Conservation (phyloP, 768 basidiomycete genomes). For the Tulasnella sp. region DNA sequence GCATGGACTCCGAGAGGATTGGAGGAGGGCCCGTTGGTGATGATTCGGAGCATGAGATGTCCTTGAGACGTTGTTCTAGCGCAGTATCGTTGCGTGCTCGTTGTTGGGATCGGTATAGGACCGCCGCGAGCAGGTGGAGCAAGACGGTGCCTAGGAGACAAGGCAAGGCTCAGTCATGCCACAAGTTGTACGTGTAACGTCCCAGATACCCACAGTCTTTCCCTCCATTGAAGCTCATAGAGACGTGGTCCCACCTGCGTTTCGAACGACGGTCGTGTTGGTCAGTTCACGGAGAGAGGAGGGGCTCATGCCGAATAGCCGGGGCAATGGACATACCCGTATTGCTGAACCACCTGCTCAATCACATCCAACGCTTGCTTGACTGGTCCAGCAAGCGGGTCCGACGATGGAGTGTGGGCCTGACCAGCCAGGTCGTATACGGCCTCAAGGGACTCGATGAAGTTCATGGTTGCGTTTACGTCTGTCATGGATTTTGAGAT, state of each 20-base stretch:
- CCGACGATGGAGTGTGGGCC: background rate
- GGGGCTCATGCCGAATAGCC: slow-evolving; percentile 15
- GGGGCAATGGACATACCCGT: slow-evolving; percentile 61
- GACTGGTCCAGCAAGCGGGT: slow-evolving; percentile 38
- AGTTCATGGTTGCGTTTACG: background rate
- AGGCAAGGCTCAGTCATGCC: background rate
- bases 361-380: slow-evolving; percentile 80
- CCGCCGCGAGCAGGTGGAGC: slow-evolving; percentile 79
- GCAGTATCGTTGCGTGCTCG: background rate
- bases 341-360: slow-evolving; percentile 65
- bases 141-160: slow-evolving; percentile 77
- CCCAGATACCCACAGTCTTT: slow-evolving; percentile 72
- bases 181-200: slow-evolving; percentile 1
- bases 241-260: slow-evolving; percentile 59
- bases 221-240: slow-evolving; percentile 96
- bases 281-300: slow-evolving; percentile 27
- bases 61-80: background rate
- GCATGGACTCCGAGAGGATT: background rate
- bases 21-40: background rate
- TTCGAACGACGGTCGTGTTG: background rate
- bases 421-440: slow-evolving; percentile 20
- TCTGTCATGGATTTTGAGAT: background rate
- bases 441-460: slow-evolving; percentile 15
- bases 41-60: background rate
- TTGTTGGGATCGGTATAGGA: slow-evolving; percentile 46